Base-by-base conservation (phyloP, 1,139 yeast species). In the Kodamaea plutei region DNA sequence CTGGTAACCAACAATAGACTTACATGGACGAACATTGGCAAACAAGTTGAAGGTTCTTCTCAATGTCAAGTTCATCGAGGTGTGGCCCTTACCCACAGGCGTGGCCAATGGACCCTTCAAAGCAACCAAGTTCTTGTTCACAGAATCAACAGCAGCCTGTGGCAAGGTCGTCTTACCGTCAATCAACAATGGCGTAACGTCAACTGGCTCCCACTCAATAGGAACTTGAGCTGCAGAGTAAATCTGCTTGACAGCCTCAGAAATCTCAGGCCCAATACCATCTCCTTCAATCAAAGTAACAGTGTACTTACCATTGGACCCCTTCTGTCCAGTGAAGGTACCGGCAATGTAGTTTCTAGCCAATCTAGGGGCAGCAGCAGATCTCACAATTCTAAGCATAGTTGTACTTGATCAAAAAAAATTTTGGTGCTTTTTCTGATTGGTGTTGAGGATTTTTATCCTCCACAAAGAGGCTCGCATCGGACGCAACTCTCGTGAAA, bases 221-320 rank as follows among this genome's bases (percentile, higher is more conserved):
- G 98, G 98, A 33, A 89, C 95, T 32, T 84, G 66, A 37, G 97
- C 97, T 46, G 96, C 96, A 37, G 79, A 69, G 66, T 85, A 91
- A 53, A 89, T 88, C 44, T 82, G 77, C 72, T 87, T 84, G 48
- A 89, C 96, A 33, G 96, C 85, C 56, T 84, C 77, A 43, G 97
- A 84, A 58, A 91, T 91, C 67, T 91, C 98, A 35, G 82, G 76
- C 49, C 98, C 98, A 50, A 91, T 89, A 71, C 98, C 98, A 58
- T 91, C 98, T 64, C 98, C 98, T 68, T 89, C 96, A 54, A 91
- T 91, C 69, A 91, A 73, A 35, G 98, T 89, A 43, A 91, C 98
- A 37, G 88, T 79, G 69, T 81, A 91, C 56, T 84, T 81, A 44
- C 91, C 91, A 45, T 68, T 65, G 41, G 72, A 54, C 31, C 61